Evolutionary conservation across 352 stramenopile genomes (phyloP), one percentile per base, ranked within the genome.

Genomic region (Phytopythium sindhum): DNA sequence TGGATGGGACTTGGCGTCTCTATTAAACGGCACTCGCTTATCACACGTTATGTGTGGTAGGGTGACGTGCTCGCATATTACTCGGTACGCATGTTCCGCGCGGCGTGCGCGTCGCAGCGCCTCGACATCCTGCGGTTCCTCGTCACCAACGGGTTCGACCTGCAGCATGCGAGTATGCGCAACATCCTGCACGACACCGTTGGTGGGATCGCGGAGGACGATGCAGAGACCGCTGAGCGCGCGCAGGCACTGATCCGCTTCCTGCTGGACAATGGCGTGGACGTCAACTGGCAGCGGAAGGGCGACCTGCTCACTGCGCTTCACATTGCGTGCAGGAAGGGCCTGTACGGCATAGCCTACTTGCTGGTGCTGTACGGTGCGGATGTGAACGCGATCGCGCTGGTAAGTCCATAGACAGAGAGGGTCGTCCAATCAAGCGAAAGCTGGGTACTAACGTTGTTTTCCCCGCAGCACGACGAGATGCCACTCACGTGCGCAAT

Each of bases 201-300:
- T 12, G 77, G 82, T 4, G 65, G 42, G 9, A 54, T 89, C 8
- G 21, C 45, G 1, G 48, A 72, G 11, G 60, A 77, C 15, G 66
- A 50, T 42, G 50, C 56, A 4, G 65, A 77, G 53, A 62, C 41
- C 28, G 71, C 73, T 14, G 80, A 90, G n/a, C 51, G 58, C 4
- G 66, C 68, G 1, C 83, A 93, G 47, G 72, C 81, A 17, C 62
- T 90, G 7, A 51, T 90, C 41, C 76, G 80, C 15, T 88, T 90
- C 31, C 66, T 92, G 2, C 53, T 93, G 23, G 70, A 91, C 45
- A 69, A 73, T 37, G 79, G 83, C 10, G 69, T 89, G 19, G 74
- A 91, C 28, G 77, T 91, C 61, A 93, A 91, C 64, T 88, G 78
- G 76, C 84, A 93, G 69, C 69, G 84, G 26, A 67, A 74, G 45